phyloP scores from a whole-genome alignment of 2,329 filamentous ascomycete species.

The Verticillium dahliae region DNA sequence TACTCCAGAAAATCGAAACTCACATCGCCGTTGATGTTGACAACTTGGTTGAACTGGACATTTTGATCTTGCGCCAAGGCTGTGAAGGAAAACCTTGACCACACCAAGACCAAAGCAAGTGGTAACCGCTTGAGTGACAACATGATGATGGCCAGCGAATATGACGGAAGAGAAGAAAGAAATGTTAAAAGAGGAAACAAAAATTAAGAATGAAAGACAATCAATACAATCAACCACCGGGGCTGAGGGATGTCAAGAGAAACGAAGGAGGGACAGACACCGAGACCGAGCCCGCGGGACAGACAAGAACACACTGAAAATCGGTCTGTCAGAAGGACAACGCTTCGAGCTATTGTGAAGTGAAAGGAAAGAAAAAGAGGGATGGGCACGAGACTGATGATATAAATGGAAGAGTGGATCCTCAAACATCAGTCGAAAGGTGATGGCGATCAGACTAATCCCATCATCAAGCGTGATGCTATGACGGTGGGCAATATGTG shows the following conservation, averaged over 20 bases:
- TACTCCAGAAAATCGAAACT: constrained; percentile 2
- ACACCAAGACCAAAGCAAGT: constrained; percentile 8
- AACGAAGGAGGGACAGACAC: constrained; percentile 9
- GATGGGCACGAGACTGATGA: background rate
- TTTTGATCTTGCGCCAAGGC: constrained; percentile 10
- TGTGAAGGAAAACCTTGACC: constrained; percentile 6
- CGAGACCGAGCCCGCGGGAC: constrained; percentile 11
- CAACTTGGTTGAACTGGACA: constrained; percentile 14
- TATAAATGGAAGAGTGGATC: constrained; percentile 2
- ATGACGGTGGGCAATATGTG: background rate
- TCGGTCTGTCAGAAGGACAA: background rate
- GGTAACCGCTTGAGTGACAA: constrained; percentile 8
- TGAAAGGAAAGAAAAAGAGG: background rate
- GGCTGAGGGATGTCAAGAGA: constrained; percentile 6
- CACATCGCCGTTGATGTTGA: constrained; percentile 15
- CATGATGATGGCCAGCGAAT: constrained; percentile 14
- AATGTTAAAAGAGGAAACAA: background rate
- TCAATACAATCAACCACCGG: constrained; percentile 3
- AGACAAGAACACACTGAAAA: background rate
- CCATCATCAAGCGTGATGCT: background rate
- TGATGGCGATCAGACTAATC: constrained; percentile 1
- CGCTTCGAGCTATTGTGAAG: background rate
- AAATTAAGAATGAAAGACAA: constrained; percentile 3
- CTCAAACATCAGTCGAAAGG: constrained; percentile 1
- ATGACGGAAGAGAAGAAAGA: background rate